These are phyloP conservation scores for Starmerella stellata DNA, from an alignment of 805 yeast genomes.

Conservation along the genomic window DNA sequence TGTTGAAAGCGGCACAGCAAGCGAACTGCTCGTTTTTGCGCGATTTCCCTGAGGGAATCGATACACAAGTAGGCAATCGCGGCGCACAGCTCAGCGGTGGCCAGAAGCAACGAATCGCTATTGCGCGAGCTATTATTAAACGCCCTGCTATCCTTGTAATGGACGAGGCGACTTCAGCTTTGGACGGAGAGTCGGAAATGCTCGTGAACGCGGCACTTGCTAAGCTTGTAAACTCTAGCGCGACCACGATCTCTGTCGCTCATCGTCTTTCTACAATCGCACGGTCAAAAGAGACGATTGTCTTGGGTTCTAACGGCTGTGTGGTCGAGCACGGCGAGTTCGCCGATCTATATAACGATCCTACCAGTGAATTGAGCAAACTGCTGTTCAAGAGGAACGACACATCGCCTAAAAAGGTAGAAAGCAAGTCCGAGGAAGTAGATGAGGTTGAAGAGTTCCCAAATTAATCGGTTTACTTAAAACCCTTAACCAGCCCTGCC, in stretches of 20 bases:
- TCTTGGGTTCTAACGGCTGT: slow-evolving; percentile 51
- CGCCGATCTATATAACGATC: slow-evolving; percentile 31
- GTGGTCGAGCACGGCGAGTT: slow-evolving; percentile 59
- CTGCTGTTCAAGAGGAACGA: slow-evolving; percentile 20
- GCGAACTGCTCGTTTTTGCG: slow-evolving; percentile 65
- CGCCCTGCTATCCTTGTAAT: slow-evolving; percentile 64
- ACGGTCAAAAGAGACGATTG: slow-evolving; percentile 65
- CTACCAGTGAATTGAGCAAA: slow-evolving; percentile 30
- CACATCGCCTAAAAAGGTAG: slow-evolving; percentile 2
- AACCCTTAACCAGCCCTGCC: no score
- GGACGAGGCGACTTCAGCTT: slow-evolving; percentile 90
- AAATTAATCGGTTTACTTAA: no score
- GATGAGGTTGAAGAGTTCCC: no score
- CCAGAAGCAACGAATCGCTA: slow-evolving; percentile 80
- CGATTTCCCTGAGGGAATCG: slow-evolving; percentile 63
- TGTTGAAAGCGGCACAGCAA: slow-evolving; percentile 41
- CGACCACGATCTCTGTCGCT: slow-evolving; percentile 70
- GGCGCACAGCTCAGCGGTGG: slow-evolving; percentile 89
- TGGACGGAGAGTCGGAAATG: slow-evolving; percentile 76
- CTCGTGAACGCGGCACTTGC: slow-evolving; percentile 59
- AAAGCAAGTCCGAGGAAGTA: background rate
- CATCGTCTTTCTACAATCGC: slow-evolving; percentile 78
- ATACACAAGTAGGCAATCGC: slow-evolving; percentile 70
- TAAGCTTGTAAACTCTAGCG: slow-evolving; percentile 35
- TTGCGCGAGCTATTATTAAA: slow-evolving; percentile 69